Evolutionary conservation across 2,329 filamentous ascomycete genomes (phyloP).

Genomic region (Septoria linicola): DNA sequence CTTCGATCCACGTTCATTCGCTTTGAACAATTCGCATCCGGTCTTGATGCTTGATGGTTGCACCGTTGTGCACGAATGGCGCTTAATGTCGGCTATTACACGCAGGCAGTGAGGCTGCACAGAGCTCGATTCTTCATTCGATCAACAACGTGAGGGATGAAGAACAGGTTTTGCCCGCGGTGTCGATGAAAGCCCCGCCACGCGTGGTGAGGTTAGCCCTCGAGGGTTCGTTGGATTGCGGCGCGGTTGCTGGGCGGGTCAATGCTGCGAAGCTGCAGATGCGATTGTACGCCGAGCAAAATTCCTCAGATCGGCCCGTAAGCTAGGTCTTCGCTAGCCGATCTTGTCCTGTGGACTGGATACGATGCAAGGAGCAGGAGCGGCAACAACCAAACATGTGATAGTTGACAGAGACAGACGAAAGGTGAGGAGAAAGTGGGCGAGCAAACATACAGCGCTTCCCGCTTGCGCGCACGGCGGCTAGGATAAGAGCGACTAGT

Average conservation of each 20-base stretch:
- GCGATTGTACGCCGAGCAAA: slow-evolving; percentile 8
- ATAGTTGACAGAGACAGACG: slow-evolving; percentile 14
- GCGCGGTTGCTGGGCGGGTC: slow-evolving; percentile 21
- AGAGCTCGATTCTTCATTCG: not conserved
- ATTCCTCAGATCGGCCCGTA: slow-evolving; percentile 12
- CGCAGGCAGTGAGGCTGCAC: slow-evolving; percentile 5
- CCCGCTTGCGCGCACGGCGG: slow-evolving; percentile 20
- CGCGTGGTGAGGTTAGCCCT: not conserved
- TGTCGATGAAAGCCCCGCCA: not conserved
- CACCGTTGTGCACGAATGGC: slow-evolving; percentile 15
- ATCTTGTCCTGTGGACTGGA: slow-evolving; percentile 1
- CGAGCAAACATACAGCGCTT: slow-evolving; percentile 21
- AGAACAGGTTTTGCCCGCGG: not conserved
- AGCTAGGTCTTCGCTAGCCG: not conserved
- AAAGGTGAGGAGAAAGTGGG: slow-evolving; percentile 24
- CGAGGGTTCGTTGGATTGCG: slow-evolving; percentile 18
- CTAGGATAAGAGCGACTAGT: slow-evolving; percentile 9
- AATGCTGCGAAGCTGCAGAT: slow-evolving; percentile 3
- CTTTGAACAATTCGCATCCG: no score
- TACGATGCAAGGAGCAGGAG: slow-evolving; percentile 20
- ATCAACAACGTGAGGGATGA: not conserved
- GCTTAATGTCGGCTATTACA: slow-evolving; percentile 21
- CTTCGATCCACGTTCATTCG: slow-evolving; percentile 1
- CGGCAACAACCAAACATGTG: slow-evolving; percentile 9
- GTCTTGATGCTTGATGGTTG: slow-evolving; percentile 11